Conservation (phyloP, 2,329 filamentous ascomycete genomes). For the Arthrobotrys conoides region DNA sequence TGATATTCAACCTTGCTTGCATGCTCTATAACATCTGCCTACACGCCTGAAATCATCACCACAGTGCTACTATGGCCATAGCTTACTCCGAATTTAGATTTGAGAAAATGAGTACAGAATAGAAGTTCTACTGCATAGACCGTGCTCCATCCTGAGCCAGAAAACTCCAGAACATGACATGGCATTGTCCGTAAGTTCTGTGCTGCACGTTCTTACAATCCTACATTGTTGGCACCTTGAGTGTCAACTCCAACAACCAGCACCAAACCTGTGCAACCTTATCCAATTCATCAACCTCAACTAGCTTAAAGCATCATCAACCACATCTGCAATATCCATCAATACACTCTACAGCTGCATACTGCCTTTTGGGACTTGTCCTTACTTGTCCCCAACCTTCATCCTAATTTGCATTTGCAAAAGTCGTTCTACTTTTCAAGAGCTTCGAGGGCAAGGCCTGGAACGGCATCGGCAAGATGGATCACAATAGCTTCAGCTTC, state of each 20-base stretch:
- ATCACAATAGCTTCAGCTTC: constrained; percentile 54
- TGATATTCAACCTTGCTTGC: background rate
- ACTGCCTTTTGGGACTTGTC: too few relatives aligned
- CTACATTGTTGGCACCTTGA: background rate
- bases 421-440: background rate
- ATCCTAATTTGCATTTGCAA: background rate
- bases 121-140: background rate
- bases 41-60: background rate
- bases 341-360: background rate
- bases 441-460: background rate
- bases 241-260: constrained; percentile 1
- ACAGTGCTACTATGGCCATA: background rate
- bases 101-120: background rate
- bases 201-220: background rate
- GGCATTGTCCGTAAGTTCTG: background rate
- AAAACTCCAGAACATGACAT: background rate
- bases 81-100: background rate
- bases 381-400: background rate
- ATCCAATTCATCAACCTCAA: constrained; percentile 1
- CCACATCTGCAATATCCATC: background rate
- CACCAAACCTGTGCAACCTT: constrained; percentile 7
- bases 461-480: constrained; percentile 20
- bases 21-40: background rate
- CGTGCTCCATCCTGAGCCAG: background rate
- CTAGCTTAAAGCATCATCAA: constrained; percentile 1